A percentile compares a stretch with the other conserved stretches of the same genome.
These are phyloP conservation scores for Mimosa bimucronata DNA, from an alignment of 306 rosid genomes.

Conservation along the genomic window DNA sequence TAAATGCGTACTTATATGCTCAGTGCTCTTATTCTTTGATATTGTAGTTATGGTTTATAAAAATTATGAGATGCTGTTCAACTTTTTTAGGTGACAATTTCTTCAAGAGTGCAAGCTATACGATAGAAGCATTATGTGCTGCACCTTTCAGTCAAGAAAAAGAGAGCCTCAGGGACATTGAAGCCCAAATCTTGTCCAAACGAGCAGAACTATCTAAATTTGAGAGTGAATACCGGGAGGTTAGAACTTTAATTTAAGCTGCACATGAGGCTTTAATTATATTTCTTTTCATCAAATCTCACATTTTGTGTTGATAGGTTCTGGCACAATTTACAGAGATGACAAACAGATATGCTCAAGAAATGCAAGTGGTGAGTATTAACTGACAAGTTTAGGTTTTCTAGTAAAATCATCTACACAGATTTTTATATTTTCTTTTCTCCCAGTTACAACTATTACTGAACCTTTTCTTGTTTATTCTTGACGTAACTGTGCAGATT, in stretches of 20 bases:
- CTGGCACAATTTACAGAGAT: constrained; percentile 92
- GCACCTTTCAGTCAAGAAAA: constrained; percentile 75
- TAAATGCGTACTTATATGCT: constrained; percentile 39
- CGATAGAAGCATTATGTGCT: constrained; percentile 85
- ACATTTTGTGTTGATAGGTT: constrained; percentile 60
- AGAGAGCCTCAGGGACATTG: constrained; percentile 71
- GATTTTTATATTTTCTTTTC: background rate
- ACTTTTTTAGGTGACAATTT: constrained; percentile 88
- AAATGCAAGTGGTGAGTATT: constrained; percentile 85
- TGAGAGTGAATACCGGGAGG: constrained; percentile 98
- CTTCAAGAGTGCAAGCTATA: constrained; percentile 93
- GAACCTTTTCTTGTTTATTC: constrained; percentile 23
- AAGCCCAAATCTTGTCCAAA: constrained; percentile 82
- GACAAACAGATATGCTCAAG: constrained; percentile 90
- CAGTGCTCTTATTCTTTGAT: constrained; percentile 27
- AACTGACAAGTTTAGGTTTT: constrained; percentile 4
- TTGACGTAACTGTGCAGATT: constrained; percentile 57
- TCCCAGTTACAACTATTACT: constrained; percentile 3
- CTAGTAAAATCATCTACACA: background rate
- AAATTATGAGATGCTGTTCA: constrained; percentile 27
- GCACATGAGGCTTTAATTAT: constrained; percentile 25
- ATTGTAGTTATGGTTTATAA: constrained; percentile 8
- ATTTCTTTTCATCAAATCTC: constrained; percentile 28
- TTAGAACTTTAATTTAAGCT: constrained; percentile 39
- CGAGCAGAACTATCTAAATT: constrained; percentile 92